Base-by-base conservation (phyloP, 768 basidiomycete species). In the Xanthoconium stramineum region DNA sequence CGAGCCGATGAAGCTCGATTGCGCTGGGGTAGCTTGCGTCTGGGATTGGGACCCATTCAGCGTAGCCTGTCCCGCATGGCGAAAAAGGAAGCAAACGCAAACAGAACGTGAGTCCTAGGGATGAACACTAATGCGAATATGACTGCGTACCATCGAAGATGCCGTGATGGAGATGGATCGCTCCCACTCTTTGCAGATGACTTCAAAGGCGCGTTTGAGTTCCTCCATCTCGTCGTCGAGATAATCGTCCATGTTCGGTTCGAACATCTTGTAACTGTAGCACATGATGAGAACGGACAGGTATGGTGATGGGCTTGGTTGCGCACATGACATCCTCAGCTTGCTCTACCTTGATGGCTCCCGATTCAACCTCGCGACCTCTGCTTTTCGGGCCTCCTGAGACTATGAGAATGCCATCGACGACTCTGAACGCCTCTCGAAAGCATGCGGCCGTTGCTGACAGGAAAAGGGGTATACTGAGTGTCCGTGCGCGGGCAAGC, bases 191-290 rank as follows among this genome's bases (percentile, higher is more conserved):
- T 82, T 82, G 68, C 89, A 94, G 14, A 89, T 88, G 3, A 70
- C 75, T 33, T 91, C 89, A 53, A 97, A 83, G 0, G 80, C 75
- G 6, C 78, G 79, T 64, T 93, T 93, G 48, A 92, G 79, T 56
- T 80, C 81, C 55, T 97, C 95, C 6, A 88, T 80, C 69, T 99
- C 96, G 66, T 98, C 94, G 57, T 94, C 89, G 3, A 98, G 85
- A 65, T 98, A 98, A 65, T 98, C 95, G 67, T 97, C 95, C 92
- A 98, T 97, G 69, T 95, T 90, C 11, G 81, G 77, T 71, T 98
- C 95, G 62, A 98, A 98, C 93, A 98, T 97, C 45, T 80, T 83
- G 69, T 92, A 96, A 13, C 94, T 95, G 62, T 24, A 53, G 11
- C 45, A n/a, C 29, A 19, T 17, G 14, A 43, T 60, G n/a, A 59